phyloP scores from a whole-genome alignment of 2,329 filamentous ascomycete genomes.

The Coniochaeta sp. region DNA sequence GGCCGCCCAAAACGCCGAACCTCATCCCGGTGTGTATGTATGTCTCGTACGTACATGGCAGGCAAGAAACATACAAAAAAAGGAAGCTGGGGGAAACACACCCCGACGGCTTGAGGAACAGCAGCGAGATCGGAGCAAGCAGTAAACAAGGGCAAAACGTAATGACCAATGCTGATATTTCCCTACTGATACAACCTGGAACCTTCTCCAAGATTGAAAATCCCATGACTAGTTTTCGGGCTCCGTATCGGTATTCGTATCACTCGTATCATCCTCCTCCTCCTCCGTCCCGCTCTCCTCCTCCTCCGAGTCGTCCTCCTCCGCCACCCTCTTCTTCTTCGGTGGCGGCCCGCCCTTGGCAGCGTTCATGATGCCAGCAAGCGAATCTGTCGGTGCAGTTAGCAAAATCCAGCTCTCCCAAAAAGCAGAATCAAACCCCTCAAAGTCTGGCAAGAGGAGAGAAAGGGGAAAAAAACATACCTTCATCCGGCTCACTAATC shows the following conservation, averaged over 20 bases:
- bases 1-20: neutral
- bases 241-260: conserved; percentile 62
- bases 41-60: neutral
- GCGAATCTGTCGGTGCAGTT: conserved; percentile 53
- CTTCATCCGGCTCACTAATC: conserved; percentile 96
- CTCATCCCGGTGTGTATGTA: neutral
- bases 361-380: conserved; percentile 85
- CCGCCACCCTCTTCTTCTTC: conserved; percentile 46
- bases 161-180: neutral
- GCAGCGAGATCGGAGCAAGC: neutral
- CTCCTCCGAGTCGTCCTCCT: conserved; percentile 52
- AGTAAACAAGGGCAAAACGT: neutral
- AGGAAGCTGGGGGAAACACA: neutral
- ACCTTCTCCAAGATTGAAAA: neutral
- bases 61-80: neutral
- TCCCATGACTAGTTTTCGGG: conserved; percentile 38
- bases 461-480: conserved; percentile 46
- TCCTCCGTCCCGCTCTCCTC: conserved; percentile 82
- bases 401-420: conserved; percentile 8
- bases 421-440: neutral
- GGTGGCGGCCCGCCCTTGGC: conserved; percentile 63
- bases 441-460: neutral
- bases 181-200: neutral
- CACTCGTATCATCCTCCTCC: conserved; percentile 58
- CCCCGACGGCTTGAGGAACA: neutral